These are phyloP conservation scores for Taiozyma sp. DNA, from an alignment of 1,139 yeast species.

Conservation along the genomic window DNA sequence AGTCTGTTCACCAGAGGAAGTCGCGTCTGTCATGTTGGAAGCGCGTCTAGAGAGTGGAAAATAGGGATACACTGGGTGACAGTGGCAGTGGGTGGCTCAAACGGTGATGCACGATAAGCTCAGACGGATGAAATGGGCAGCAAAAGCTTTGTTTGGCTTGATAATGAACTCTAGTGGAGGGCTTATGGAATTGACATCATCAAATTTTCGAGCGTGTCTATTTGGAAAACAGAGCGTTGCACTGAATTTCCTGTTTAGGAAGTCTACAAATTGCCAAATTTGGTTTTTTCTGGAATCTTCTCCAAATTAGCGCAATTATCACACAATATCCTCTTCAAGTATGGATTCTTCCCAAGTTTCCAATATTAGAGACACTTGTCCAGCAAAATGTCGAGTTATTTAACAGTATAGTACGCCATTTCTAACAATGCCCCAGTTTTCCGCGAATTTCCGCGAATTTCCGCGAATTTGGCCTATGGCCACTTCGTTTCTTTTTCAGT, in stretches of 20 bases:
- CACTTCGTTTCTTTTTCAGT: neutral
- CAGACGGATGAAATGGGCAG: neutral
- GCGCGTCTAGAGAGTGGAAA: neutral
- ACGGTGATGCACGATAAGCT: neutral
- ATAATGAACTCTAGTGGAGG: neutral
- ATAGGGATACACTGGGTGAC: neutral
- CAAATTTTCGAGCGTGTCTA: neutral
- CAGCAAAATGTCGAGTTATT: neutral
- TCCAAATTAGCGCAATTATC: too few species aligned
- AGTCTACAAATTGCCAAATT: constrained; percentile 10
- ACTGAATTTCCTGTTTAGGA: constrained; percentile 12
- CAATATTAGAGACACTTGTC: neutral
- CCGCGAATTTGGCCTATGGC: neutral
- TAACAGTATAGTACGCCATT: neutral
- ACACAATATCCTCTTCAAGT: neutral
- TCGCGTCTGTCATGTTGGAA: neutral
- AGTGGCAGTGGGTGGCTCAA: neutral
- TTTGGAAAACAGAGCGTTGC: neutral
- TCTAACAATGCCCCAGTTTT: neutral
- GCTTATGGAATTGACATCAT: neutral
- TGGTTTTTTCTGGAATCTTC: neutral
- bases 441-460: neutral
- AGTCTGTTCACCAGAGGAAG: constrained; percentile 1
- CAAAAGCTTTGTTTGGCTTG: neutral
- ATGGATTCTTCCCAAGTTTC: neutral